Base-by-base conservation (phyloP, 768 basidiomycete species). In the Dendrothele bispora region DNA sequence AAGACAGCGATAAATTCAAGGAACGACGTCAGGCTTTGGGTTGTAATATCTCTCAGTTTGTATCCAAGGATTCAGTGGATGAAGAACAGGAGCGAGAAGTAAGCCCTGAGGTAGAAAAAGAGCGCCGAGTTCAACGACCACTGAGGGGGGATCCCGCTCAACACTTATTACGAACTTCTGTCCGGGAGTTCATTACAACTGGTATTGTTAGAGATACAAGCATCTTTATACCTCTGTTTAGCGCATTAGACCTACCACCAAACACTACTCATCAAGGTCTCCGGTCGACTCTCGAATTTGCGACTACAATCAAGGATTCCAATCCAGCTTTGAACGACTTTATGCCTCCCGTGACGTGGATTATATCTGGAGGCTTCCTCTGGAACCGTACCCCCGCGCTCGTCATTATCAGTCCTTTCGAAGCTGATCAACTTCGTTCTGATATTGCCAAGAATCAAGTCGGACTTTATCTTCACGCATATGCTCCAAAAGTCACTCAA, bases 391-490 rank as follows among this genome's bases (percentile, higher is more conserved):
- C 8, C 10, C 27, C 0, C 2, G 17, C 49, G 3, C 46, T 69
- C 3, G 58, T 70, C 22, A 35, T 65, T 12, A 12, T 65, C 7
- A 69, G 67, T 49, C 68, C 68, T 2, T 55, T 54, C 20, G 69
- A 69, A 50, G 68, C 49, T 8, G 52, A 65, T 17, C 20, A 14
- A 2, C 54, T 70, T 8, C 35, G 70, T 1, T 57, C 64, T 0
- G 18, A 41, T 0, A 63, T 70, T 27, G 54, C 59, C 12, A 32
- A 39, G 30, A 54, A 51, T 39, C 54, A 54, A 7, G 32, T 28
- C 2, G 51, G 59, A 4, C 53, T 50, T 25, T 28, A 42, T 29
- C 56, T 69, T 5, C 64, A 66, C 34, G 3, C 63, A 14, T 70
- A 70, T 44, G 54, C 62, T 0, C 55, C 66, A 8, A 17, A 39